Conservation (phyloP, 257 asterid genomes). For the Solanum neorickii region DNA sequence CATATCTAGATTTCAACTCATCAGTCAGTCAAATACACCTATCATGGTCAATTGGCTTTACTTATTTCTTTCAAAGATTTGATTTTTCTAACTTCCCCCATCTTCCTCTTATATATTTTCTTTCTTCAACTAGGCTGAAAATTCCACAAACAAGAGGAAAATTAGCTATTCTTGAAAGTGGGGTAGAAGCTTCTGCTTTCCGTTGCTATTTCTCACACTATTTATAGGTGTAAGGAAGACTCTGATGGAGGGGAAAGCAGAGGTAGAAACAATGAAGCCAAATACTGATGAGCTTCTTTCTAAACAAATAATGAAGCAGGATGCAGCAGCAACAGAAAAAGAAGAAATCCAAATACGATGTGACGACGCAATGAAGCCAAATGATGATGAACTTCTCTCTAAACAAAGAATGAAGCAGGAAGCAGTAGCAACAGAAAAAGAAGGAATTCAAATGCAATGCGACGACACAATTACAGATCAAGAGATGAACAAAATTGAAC, state of each 20-base stretch:
- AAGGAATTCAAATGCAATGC: background rate
- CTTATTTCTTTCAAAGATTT: background rate
- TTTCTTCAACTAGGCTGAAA: background rate
- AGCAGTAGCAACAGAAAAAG: background rate
- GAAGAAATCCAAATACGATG: background rate
- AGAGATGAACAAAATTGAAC: constrained; percentile 25
- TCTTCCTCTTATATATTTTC: background rate
- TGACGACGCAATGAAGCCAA: background rate
- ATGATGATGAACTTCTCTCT: background rate
- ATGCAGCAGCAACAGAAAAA: background rate
- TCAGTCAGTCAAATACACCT: background rate
- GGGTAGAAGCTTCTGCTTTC: background rate
- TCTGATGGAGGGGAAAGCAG: background rate
- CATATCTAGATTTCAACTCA: background rate
- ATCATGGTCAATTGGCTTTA: background rate
- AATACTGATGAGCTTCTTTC: background rate
- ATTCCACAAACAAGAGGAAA: background rate
- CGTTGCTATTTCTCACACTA: background rate
- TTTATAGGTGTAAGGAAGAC: background rate
- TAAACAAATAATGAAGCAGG: background rate
- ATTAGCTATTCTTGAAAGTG: background rate
- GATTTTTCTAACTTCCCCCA: background rate
- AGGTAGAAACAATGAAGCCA: background rate
- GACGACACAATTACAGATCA: background rate
- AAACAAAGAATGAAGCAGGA: background rate